phyloP scores from a whole-genome alignment of 768 basidiomycete species.

The Mycena floridula region DNA sequence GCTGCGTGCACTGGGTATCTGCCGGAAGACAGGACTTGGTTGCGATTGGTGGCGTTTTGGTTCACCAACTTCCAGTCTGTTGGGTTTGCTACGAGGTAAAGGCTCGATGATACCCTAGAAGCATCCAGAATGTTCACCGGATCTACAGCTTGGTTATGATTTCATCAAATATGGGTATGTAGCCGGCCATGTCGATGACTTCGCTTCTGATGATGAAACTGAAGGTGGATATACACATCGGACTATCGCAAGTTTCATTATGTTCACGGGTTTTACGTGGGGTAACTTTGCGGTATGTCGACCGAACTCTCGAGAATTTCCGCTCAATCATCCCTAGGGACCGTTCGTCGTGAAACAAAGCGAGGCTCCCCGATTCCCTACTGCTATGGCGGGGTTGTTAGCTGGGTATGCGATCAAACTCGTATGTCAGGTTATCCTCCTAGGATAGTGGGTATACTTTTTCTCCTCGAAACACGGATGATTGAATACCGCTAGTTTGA shows the following conservation, averaged over 20 bases:
- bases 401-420: conserved; percentile 8
- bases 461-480: neutral
- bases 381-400: neutral
- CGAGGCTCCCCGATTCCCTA: neutral
- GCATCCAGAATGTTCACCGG: neutral
- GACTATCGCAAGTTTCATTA: neutral
- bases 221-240: conserved; percentile 16
- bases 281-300: conserved; percentile 8
- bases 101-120: neutral
- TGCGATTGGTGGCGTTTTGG: conserved; percentile 14
- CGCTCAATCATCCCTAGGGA: neutral
- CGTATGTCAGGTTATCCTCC: conserved; percentile 10
- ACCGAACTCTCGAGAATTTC: neutral
- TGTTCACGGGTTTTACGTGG: neutral
- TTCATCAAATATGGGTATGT: conserved; percentile 17
- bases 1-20: conserved; percentile 15
- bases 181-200: too few species aligned
- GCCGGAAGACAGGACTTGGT: conserved; percentile 12
- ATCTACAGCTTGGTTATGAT: conserved; percentile 15
- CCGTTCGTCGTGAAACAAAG: conserved; percentile 10
- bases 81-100: conserved; percentile 8
- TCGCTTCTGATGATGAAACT: too few species aligned
- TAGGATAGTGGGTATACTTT: conserved; percentile 6
- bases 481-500: conserved; percentile 5
- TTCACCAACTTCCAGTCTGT: conserved; percentile 15